Base-by-base conservation (phyloP, 257 asterid species). In the Solanum virginianum region DNA sequence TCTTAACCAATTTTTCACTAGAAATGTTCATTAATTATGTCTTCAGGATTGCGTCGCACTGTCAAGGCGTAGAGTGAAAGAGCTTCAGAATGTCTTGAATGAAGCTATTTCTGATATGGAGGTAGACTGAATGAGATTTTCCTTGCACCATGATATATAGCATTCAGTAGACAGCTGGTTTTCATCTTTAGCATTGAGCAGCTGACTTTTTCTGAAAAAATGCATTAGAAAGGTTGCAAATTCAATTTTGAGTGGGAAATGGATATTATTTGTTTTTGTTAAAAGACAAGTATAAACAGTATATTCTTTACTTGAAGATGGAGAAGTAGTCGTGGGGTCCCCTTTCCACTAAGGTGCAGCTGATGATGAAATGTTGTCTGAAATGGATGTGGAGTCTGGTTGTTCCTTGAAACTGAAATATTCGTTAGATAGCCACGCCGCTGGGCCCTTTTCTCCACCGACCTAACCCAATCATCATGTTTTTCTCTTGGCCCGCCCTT, bases 21-120 rank as follows among this genome's bases (percentile, higher is more conserved):
- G 47, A 45, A 83, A 17, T 16, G 75, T 79, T 59, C 84, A 15
- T 14, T 29, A 9, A n/a, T 14, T 29, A 7, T 82, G 55, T 49
- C 83, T 90, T 92, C 98, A 95, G 98, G 96, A 92, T 84, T 94
- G 98, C 45, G 57, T 94, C 26, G 87, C 84, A 18, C 89, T 93
- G 75, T 89, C 98, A 1, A 92, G 90, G 83, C 91, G 89, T 74
- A 91, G 97, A 90, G 90, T 90, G 82, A 90, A 89, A 82, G 97
- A 95, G 85, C 94, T 95, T 83, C 87, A 92, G 87, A 87, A 56
- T 75, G 89, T 93, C 86, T 79, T 95, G 86, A 84, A 90, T 68
- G 99, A 92, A 86, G 97, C 95, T 10, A 70, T 90, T 85, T 92
- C 95, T 65, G 95, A 91, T 85, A 91, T 95, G 99, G 97, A 92